Evolutionary conservation across 108 stramenopile species (phyloP).

Genomic region (Cyclotella choctawhatcheeana): DNA sequence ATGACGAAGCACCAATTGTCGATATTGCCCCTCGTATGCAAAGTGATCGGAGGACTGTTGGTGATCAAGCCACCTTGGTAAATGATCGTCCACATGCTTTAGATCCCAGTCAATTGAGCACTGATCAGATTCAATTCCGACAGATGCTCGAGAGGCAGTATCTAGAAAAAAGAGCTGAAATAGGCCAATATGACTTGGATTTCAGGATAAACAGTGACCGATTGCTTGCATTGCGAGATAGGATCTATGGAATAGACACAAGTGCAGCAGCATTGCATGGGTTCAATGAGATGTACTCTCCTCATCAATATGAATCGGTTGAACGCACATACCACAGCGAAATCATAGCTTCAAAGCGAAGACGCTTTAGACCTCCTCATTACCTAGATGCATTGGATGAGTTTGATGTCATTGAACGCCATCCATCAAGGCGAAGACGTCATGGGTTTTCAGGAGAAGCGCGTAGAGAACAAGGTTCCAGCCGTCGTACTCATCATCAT

Average conservation of each 20-base stretch:
- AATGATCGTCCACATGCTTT: not conserved
- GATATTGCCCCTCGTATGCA: not conserved
- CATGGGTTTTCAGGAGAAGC: constrained; percentile 4
- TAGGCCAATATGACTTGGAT: constrained; percentile 30
- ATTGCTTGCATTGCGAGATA: constrained; percentile 30
- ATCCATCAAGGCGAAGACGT: constrained; percentile 6
- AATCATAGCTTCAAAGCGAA: constrained; percentile 9
- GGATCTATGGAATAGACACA: constrained; percentile 22
- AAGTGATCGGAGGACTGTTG: not conserved
- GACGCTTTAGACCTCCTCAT: constrained; percentile 2
- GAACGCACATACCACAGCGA: constrained; percentile 4
- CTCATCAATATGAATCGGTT: not conserved
- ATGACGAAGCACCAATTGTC: not conserved
- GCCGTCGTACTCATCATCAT: not conserved
- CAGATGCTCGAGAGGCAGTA: constrained; percentile 23
- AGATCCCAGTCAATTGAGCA: not conserved
- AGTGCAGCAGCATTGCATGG: not conserved
- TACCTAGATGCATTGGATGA: constrained; percentile 18
- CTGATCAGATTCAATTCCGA: constrained; percentile 3
- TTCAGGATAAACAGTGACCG: constrained; percentile 19
- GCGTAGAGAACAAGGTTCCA: not conserved
- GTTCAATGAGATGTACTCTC: not conserved
- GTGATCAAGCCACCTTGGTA: not conserved
- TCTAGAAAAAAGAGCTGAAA: constrained; percentile 30
- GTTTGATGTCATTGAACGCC: not conserved